A percentile compares a stretch with the other conserved stretches of the same genome.
These are phyloP conservation scores for Eutrema yunnanense DNA, from an alignment of 345 rosid genomes.

Conservation along the genomic window DNA sequence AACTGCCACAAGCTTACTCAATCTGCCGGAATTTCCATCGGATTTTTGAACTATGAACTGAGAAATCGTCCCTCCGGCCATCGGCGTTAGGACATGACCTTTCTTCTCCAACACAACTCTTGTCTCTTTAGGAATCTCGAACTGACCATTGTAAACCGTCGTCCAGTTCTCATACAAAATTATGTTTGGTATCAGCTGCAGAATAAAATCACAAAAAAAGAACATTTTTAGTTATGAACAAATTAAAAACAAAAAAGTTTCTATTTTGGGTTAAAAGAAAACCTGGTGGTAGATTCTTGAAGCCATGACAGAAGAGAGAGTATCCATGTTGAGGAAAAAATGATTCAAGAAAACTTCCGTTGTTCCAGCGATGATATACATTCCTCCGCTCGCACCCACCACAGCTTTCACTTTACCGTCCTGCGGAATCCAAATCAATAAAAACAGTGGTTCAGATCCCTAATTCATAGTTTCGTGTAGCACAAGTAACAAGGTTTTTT, in stretches of 20 bases:
- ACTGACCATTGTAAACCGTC: constrained; percentile 35
- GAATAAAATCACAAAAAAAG: not conserved
- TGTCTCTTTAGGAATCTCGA: constrained; percentile 38
- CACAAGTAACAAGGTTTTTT: not conserved
- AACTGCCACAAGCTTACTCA: constrained; percentile 39
- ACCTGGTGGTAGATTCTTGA: constrained; percentile 69
- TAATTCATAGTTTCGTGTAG: not conserved
- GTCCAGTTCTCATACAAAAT: constrained; percentile 58
- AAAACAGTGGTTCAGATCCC: not conserved
- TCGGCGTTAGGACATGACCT: constrained; percentile 44
- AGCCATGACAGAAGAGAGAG: constrained; percentile 49
- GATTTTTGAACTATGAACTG: constrained; percentile 46
- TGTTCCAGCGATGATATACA: constrained; percentile 48
- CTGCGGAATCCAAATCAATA: constrained; percentile 11
- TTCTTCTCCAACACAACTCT: constrained; percentile 36
- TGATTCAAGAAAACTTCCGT: constrained; percentile 51
- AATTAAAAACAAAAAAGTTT: not conserved
- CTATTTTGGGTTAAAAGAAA: not conserved
- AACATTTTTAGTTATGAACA: not conserved
- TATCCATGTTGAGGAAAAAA: constrained; percentile 49
- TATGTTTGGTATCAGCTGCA: constrained; percentile 47
- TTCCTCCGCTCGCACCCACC: constrained; percentile 66
- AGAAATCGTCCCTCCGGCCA: constrained; percentile 38
- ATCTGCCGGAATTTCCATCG: constrained; percentile 5
- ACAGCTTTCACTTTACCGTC: constrained; percentile 44